Conservation (phyloP, 495 filamentous ascomycete genomes). For the Margaritispora aquatica region DNA sequence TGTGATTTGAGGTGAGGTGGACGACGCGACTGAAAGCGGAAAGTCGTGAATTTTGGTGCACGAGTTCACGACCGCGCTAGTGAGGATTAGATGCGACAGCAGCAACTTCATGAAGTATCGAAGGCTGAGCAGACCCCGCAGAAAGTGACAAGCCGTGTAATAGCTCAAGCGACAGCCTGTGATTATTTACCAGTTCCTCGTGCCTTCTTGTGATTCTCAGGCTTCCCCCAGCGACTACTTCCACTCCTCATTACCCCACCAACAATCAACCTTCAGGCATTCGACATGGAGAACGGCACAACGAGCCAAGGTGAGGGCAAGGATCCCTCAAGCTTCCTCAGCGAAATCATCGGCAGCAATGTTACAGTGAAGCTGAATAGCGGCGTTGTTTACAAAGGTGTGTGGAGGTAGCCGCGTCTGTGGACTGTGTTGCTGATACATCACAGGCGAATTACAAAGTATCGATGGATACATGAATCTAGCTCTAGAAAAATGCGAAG, state of each 20-base stretch:
- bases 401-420: conserved; percentile 5
- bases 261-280: neutral
- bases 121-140: no score
- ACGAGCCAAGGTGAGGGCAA: conserved; percentile 57
- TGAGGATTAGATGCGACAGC: no score
- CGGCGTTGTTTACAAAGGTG: conserved; percentile 93
- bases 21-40: conserved; percentile 3
- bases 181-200: no score
- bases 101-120: no score
- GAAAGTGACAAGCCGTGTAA: no score
- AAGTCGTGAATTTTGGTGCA: neutral
- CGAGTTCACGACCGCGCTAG: conserved; percentile 1
- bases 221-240: no score
- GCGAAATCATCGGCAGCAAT: conserved; percentile 84
- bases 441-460: conserved; percentile 80
- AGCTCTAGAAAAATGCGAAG: conserved; percentile 88
- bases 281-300: conserved; percentile 68
- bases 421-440: conserved; percentile 1
- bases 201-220: no score
- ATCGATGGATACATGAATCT: conserved; percentile 99
- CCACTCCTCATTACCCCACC: neutral
- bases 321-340: conserved; percentile 85
- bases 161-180: no score
- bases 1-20: neutral
- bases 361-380: conserved; percentile 96